Evolutionary conservation across 2,329 filamentous ascomycete genomes (phyloP), one percentile per base, ranked within the genome.

Genomic region (Macroventuria anomochaeta): DNA sequence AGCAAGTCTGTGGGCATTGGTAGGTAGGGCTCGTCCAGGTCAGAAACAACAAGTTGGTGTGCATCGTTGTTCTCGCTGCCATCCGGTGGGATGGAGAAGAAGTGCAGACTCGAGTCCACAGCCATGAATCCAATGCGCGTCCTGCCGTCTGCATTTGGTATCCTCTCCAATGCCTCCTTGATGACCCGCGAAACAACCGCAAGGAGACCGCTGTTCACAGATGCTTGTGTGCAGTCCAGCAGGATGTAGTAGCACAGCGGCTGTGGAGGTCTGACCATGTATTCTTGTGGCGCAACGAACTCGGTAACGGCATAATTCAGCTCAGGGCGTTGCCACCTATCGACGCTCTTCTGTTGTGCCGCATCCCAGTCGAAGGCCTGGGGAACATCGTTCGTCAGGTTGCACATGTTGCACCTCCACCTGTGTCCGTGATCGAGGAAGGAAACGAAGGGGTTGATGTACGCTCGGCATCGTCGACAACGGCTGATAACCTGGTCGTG

Each of bases 381-480:
- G n/a, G 95, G 95, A 32, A 97, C 93, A 67, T 99, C 95, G 74
- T 99, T 99, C 65, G 93, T 97, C 61, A 99, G 82, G 76, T 96
- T 97, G 77, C 95, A 99, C 93, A 99, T 97, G 79, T 99, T 99
- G 80, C 95, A 99, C 70, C 93, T 88, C 95, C 95, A 99, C 71
- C 95, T 86, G 78, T 99, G 95, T 39, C 95, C 95, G 71, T 97
- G 91, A 68, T 99, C 95, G 57, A 99, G 80, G 79, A 99, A 99
- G 39, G 91, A 63, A 18, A 61, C 55, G 31, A 53, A 46, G 28
- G 46, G 46, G 13, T 52, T 51, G 39, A 56, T 55, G 75, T 97
- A 97, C 50, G 93, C 95, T 65, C 95, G 85, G 78, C 95, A 99
- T 77, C 95, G 88, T 75, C 95, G 86, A 81, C 95, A 99, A 70